Percentiles rank a stretch among this genome's conserved stretches.
Conservation (phyloP, 139 green algal species). For the Trebouxia sp. region DNA sequence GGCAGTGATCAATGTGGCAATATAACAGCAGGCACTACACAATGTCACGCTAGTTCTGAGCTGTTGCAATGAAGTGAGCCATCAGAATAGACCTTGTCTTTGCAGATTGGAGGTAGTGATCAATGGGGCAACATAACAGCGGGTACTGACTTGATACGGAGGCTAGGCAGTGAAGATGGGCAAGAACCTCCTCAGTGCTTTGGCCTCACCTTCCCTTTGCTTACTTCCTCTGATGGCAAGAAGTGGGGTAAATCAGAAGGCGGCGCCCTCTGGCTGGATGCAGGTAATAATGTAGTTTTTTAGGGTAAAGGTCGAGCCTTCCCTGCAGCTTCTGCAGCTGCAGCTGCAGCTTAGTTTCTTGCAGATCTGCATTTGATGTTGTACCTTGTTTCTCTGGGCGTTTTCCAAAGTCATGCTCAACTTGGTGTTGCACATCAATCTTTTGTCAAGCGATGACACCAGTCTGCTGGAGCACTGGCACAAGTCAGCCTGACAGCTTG, state of each 20-base stretch:
- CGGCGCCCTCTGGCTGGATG: slow-evolving; percentile 90
- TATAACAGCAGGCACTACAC: slow-evolving; percentile 75
- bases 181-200: slow-evolving; percentile 51
- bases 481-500: too few species aligned
- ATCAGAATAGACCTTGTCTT: background rate
- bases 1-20: slow-evolving; percentile 98
- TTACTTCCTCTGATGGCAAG: slow-evolving; percentile 85
- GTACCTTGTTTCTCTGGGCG: too few species aligned
- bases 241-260: slow-evolving; percentile 97
- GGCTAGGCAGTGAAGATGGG: background rate
- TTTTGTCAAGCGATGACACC: too few species aligned
- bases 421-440: too few species aligned
- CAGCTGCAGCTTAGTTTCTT: too few species aligned
- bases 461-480: too few species aligned
- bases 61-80: background rate
- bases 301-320: background rate
- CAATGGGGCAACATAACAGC: slow-evolving; percentile 99
- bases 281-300: slow-evolving; percentile 18
- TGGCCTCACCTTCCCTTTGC: slow-evolving; percentile 92
- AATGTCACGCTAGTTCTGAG: slow-evolving; percentile 7
- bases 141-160: slow-evolving; percentile 31
- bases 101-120: slow-evolving; percentile 92
- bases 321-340: too few species aligned
- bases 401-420: too few species aligned
- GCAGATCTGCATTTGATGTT: too few species aligned